A percentile compares a stretch with the other conserved stretches of the same genome.
phyloP scores from a whole-genome alignment of 495 filamentous ascomycete species.

The Geoglossum glabrum region DNA sequence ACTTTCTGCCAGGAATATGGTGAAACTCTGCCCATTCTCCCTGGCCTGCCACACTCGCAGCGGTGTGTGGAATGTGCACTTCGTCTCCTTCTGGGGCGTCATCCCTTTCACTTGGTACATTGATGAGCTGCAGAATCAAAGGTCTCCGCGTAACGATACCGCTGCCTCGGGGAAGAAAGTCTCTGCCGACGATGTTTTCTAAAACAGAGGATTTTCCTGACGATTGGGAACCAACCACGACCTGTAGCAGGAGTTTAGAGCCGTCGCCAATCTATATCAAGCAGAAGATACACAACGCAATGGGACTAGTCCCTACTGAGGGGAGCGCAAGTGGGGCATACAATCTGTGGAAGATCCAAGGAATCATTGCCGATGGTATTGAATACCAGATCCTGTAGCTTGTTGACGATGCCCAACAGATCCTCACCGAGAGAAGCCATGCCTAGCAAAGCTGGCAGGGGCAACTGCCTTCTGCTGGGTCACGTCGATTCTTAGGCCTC shows the following conservation, averaged over 20 bases:
- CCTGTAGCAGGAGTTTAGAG: constrained; percentile 28
- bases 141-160: constrained; percentile 91
- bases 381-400: constrained; percentile 93
- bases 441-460: not conserved
- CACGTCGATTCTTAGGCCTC: not conserved
- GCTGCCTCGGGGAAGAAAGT: constrained; percentile 89
- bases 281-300: not conserved
- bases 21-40: constrained; percentile 95
- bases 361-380: constrained; percentile 99
- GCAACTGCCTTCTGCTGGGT: not conserved
- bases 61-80: constrained; percentile 45
- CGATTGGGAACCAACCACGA: constrained; percentile 95
- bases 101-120: constrained; percentile 64
- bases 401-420: constrained; percentile 80
- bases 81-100: constrained; percentile 44
- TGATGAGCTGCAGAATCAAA: constrained; percentile 94
- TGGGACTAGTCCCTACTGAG: not conserved
- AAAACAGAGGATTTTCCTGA: constrained; percentile 98
- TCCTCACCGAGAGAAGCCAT: constrained; percentile 77
- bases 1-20: constrained; percentile 73
- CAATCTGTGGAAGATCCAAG: constrained; percentile 92
- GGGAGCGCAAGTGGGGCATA: constrained; percentile 27
- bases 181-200: constrained; percentile 95
- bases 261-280: not conserved
- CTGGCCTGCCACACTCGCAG: constrained; percentile 46